Conservation (phyloP, 306 rosid species). For the Malus sylvestris region DNA sequence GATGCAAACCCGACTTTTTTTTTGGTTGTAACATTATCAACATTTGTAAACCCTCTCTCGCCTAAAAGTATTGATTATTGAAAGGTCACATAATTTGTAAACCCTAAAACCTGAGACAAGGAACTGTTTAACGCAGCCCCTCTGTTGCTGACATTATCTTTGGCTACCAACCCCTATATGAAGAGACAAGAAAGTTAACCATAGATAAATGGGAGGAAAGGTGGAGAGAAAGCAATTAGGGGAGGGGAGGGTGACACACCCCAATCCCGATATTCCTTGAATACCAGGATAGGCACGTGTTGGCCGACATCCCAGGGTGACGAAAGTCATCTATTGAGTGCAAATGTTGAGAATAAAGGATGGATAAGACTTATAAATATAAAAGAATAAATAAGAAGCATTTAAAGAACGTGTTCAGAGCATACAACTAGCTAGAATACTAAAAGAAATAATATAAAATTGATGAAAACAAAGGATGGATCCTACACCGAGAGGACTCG, state of each 20-base stretch:
- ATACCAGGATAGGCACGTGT: no score
- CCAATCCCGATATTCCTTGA: no score
- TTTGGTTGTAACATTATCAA: background rate
- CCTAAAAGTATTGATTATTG: background rate
- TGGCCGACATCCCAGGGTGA: no score
- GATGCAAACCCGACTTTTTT: background rate
- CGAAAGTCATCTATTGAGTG: no score
- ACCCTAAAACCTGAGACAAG: constrained; percentile 56
- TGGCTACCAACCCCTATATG: constrained; percentile 81
- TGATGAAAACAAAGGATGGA: no score
- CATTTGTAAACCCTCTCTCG: background rate
- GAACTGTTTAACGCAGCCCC: constrained; percentile 80
- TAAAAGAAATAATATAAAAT: no score
- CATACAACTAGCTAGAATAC: no score
- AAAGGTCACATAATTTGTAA: background rate
- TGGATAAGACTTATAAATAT: no score
- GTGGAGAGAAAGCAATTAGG: background rate
- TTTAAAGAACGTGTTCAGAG: no score
- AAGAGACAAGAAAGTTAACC: constrained; percentile 16
- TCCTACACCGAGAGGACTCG: no score
- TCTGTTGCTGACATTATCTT: constrained; percentile 89
- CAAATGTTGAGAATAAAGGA: no score
- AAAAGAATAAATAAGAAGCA: no score
- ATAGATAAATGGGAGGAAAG: constrained; percentile 6
- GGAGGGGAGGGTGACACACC: background rate